Evolutionary conservation across 140 eudicot species (phyloP).

Genomic region (Ambrosia hybrid): DNA sequence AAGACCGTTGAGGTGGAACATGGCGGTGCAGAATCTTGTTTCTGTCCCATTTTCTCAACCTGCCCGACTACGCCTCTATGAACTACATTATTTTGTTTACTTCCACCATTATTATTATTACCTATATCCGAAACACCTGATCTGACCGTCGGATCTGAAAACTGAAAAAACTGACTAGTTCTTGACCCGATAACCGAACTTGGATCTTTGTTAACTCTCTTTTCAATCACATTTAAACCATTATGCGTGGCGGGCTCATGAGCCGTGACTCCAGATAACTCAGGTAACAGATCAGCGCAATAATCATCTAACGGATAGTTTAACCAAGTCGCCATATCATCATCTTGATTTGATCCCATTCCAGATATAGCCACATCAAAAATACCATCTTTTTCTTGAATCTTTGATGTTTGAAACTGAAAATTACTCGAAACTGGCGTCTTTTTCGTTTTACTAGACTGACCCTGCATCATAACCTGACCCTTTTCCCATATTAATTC

Average conservation of each 20-base stretch:
- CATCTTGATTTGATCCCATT: slow-evolving; percentile 58
- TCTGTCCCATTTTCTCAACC: slow-evolving; percentile 35
- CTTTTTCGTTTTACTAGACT: slow-evolving; percentile 55
- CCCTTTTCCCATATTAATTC: slow-evolving; percentile 95
- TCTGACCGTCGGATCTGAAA: slow-evolving; percentile 43
- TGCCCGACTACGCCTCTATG: too few species aligned
- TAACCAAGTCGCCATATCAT: slow-evolving; percentile 85
- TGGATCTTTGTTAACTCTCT: slow-evolving; percentile 47
- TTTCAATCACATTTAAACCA: slow-evolving; percentile 37
- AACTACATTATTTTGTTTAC: not conserved
- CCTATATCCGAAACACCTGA: slow-evolving; percentile 57
- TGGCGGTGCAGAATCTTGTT: slow-evolving; percentile 48
- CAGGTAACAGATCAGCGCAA: slow-evolving; percentile 64
- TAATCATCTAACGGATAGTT: slow-evolving; percentile 61
- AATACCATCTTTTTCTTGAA: slow-evolving; percentile 47
- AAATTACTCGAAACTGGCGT: slow-evolving; percentile 49
- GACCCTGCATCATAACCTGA: slow-evolving; percentile 85
- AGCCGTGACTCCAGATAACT: slow-evolving; percentile 67
- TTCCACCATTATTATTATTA: slow-evolving; percentile 32
- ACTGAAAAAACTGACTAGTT: slow-evolving; percentile 32
- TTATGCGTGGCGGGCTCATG: slow-evolving; percentile 46
- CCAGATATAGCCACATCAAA: slow-evolving; percentile 51
- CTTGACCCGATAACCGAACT: slow-evolving; percentile 39
- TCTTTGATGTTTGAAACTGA: slow-evolving; percentile 39
- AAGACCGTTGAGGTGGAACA: slow-evolving; percentile 46